phyloP scores from a whole-genome alignment of 192 early-diverging fungal species.

The Allomyces javanicus region DNA sequence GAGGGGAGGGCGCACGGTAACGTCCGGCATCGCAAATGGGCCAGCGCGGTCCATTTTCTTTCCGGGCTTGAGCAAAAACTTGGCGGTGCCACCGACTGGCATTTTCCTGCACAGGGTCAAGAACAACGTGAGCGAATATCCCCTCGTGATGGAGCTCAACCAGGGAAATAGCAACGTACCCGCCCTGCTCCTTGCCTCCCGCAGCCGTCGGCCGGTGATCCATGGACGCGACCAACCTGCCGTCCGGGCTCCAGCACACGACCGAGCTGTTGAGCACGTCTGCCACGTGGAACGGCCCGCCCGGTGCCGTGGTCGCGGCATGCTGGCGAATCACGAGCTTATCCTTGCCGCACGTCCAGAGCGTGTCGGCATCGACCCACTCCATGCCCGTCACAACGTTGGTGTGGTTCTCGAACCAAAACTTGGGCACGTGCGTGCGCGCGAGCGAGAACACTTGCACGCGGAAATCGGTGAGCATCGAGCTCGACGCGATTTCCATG shows the following conservation, averaged over 20 bases:
- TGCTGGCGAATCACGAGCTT: slow-evolving; percentile 36
- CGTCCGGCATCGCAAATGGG: too few species aligned
- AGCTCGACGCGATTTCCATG: slow-evolving; percentile 42
- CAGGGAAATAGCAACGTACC: background rate
- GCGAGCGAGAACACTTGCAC: slow-evolving; percentile 58
- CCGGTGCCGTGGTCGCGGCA: slow-evolving; percentile 14
- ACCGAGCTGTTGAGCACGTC: slow-evolving; percentile 28
- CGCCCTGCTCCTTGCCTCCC: slow-evolving; percentile 10
- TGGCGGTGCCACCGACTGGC: background rate
- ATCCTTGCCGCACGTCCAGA: slow-evolving; percentile 63
- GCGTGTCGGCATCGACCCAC: slow-evolving; percentile 35
- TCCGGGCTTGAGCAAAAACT: background rate
- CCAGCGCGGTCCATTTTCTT: too few species aligned
- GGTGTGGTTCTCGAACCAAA: slow-evolving; percentile 47
- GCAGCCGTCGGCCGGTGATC: slow-evolving; percentile 19
- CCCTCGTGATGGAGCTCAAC: background rate
- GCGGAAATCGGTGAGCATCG: slow-evolving; percentile 33
- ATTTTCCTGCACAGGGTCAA: background rate
- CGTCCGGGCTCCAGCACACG: slow-evolving; percentile 41
- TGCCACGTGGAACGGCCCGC: slow-evolving; percentile 20
- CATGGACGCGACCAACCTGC: slow-evolving; percentile 40
- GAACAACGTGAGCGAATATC: too few species aligned
- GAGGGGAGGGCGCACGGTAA: too few species aligned
- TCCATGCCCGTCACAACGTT: slow-evolving; percentile 46
- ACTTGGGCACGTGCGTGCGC: slow-evolving; percentile 43